These are phyloP conservation scores for Knufia fluminis DNA, from an alignment of 2,329 filamentous ascomycete genomes.

Conservation along the genomic window DNA sequence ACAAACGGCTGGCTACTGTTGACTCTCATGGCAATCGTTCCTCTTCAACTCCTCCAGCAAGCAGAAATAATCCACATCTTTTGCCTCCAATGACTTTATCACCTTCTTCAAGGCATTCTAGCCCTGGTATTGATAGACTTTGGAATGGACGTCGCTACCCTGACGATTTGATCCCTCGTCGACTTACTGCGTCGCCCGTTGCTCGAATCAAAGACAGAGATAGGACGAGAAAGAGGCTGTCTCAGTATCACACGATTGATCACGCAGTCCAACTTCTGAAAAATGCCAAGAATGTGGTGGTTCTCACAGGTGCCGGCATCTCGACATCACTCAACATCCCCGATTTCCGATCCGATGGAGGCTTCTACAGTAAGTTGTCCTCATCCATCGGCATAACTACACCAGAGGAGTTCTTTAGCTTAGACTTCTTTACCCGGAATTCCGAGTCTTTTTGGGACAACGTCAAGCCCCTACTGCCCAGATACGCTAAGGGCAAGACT, in stretches of 20 bases:
- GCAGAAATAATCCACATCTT: constrained; percentile 1
- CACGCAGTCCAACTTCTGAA: constrained; percentile 73
- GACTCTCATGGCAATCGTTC: not conserved
- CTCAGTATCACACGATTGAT: constrained; percentile 71
- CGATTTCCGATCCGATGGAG: constrained; percentile 83
- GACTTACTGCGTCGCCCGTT: constrained; percentile 8
- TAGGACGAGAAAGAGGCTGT: constrained; percentile 14
- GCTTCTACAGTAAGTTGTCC: constrained; percentile 31
- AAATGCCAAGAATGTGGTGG: constrained; percentile 72
- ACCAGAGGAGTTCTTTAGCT: constrained; percentile 93
- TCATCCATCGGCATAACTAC: constrained; percentile 68
- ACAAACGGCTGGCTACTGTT: not conserved
- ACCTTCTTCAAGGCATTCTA: constrained; percentile 8
- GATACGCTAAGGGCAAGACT: constrained; percentile 43
- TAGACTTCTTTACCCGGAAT: constrained; percentile 74
- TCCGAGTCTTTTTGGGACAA: constrained; percentile 71
- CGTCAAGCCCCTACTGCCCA: constrained; percentile 8
- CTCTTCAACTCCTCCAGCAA: not conserved
- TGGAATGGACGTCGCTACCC: constrained; percentile 9
- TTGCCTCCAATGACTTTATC: not conserved
- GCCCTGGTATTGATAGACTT: constrained; percentile 8
- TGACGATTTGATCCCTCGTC: constrained; percentile 6
- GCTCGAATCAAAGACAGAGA: not conserved
- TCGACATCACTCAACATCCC: constrained; percentile 94
- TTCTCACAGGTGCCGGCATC: constrained; percentile 92